A percentile compares a stretch with the other conserved stretches of the same genome.
Conservation (phyloP, 805 yeast genomes). For the Saccharomycopsis oosterbeekiorum region DNA sequence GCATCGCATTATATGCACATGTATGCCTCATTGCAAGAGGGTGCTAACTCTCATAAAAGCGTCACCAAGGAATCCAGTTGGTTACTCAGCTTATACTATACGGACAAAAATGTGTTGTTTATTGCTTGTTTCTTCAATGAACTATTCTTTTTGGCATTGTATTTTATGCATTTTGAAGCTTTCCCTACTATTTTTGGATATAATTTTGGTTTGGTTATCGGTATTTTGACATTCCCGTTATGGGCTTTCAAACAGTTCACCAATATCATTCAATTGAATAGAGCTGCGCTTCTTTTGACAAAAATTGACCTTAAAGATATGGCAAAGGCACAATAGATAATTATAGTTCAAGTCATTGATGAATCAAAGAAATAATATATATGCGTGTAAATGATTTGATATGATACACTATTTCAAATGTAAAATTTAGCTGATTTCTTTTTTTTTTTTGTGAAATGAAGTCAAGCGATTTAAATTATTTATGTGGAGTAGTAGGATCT, state of each 20-base stretch:
- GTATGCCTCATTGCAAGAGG: slow-evolving; percentile 83
- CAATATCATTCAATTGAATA: slow-evolving; percentile 77
- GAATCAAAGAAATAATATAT: neutral
- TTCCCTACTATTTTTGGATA: slow-evolving; percentile 24
- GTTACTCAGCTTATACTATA: slow-evolving; percentile 77
- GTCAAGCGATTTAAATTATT: no score
- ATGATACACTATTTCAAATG: no score
- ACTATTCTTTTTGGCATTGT: slow-evolving; percentile 81
- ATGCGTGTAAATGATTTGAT: no score
- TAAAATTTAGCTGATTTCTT: no score
- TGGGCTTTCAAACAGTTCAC: slow-evolving; percentile 88
- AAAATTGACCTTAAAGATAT: slow-evolving; percentile 39
- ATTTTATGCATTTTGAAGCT: slow-evolving; percentile 53
- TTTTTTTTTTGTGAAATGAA: no score
- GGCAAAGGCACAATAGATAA: neutral
- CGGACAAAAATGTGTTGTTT: slow-evolving; percentile 74
- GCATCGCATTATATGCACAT: slow-evolving; percentile 97
- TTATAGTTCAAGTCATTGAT: no score
- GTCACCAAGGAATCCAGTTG: slow-evolving; percentile 62
- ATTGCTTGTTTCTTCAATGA: slow-evolving; percentile 90
- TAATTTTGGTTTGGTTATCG: slow-evolving; percentile 13
- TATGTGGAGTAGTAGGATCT: no score
- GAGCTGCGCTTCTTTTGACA: slow-evolving; percentile 79
- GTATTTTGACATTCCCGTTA: slow-evolving; percentile 46
- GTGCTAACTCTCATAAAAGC: slow-evolving; percentile 75